Conservation (phyloP, 805 yeast genomes). For the Monosporozyma servazzii region DNA sequence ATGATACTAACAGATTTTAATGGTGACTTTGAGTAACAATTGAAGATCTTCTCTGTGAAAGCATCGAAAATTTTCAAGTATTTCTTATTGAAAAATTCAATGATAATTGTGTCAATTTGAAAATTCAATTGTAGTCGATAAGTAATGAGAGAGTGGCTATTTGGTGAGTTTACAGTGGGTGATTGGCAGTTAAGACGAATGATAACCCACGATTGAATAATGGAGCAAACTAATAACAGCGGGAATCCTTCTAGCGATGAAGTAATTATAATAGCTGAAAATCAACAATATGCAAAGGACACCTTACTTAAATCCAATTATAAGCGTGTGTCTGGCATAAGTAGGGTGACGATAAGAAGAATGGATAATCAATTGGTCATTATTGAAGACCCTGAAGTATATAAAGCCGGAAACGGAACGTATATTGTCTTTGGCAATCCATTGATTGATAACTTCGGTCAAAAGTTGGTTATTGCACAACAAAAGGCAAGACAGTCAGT, state of each 20-base stretch:
- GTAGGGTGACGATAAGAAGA: conserved; percentile 88
- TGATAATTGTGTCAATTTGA: neutral
- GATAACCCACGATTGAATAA: neutral
- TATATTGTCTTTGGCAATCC: conserved; percentile 53
- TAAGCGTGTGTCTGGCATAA: conserved; percentile 80
- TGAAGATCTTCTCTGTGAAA: neutral
- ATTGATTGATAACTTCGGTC: conserved; percentile 84
- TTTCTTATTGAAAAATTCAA: neutral
- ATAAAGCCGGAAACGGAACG: conserved; percentile 79
- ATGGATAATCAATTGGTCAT: conserved; percentile 82
- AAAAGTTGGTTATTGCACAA: conserved; percentile 75
- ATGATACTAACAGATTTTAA: neutral
- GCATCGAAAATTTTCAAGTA: neutral
- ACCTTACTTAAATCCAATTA: conserved; percentile 24
- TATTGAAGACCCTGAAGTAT: conserved; percentile 87
- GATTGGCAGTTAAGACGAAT: neutral
- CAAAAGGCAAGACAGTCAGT: conserved; percentile 44
- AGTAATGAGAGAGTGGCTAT: neutral
- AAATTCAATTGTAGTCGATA: neutral
- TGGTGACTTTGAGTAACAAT: neutral
- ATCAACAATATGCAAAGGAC: neutral
- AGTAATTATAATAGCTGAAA: neutral
- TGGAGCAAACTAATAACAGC: neutral
- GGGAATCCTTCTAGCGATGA: neutral
- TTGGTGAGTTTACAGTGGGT: neutral